phyloP scores from a whole-genome alignment of 148 eudicot genomes.

The Spergularia bocconei region DNA sequence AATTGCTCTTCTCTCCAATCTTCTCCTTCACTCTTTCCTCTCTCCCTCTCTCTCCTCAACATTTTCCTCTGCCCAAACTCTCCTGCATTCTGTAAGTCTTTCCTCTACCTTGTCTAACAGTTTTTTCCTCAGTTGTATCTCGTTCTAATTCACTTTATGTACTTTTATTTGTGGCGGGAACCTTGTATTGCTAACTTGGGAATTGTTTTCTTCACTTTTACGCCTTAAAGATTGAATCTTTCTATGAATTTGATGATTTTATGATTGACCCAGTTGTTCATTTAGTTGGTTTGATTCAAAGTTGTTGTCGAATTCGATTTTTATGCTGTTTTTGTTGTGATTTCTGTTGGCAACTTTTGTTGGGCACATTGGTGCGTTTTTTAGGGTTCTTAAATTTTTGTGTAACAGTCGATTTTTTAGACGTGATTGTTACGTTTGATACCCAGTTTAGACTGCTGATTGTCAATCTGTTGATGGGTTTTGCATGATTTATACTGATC shows the following conservation, averaged over 20 bases:
- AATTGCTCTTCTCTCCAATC: constrained; percentile 20
- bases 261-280: constrained; percentile 4
- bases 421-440: constrained; percentile 8
- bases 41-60: neutral
- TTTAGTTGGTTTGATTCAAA: constrained; percentile 10
- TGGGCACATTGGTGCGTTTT: constrained; percentile 2
- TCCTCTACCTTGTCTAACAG: neutral
- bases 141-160: constrained; percentile 6
- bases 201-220: neutral
- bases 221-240: constrained; percentile 13
- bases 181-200: neutral
- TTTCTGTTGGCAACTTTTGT: constrained; percentile 13
- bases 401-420: neutral
- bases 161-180: constrained; percentile 36
- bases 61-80: constrained; percentile 15
- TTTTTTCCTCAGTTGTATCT: neutral
- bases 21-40: constrained; percentile 7
- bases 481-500: constrained; percentile 25
- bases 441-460: constrained; percentile 5
- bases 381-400: constrained; percentile 26
- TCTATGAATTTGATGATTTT: constrained; percentile 5
- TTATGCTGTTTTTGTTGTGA: neutral
- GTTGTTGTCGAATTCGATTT: neutral
- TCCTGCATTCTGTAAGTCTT: constrained; percentile 30
- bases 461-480: constrained; percentile 24